Base-by-base conservation (phyloP, 2,329 filamentous ascomycete genomes). In the Colletotrichum lentis region DNA sequence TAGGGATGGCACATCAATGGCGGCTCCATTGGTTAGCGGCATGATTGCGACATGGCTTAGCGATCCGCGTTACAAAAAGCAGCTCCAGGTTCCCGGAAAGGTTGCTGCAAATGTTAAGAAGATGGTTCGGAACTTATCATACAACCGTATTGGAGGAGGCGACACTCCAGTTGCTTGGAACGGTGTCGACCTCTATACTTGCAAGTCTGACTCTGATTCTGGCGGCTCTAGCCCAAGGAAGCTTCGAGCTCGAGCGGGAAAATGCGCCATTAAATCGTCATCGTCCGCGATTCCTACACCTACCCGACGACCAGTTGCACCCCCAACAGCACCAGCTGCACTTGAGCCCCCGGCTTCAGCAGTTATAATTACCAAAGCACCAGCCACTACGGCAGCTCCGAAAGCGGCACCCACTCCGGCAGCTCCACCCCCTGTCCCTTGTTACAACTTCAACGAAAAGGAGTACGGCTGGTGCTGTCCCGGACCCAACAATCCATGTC, bases 391-490 rank as follows among this genome's bases (percentile, higher is more conserved):
- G n/a, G n/a, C n/a, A n/a, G n/a, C n/a, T 44, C 44, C 47, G 0
- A 27, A 18, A 20, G 16, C 43, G 10, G 3, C 43, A 46, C 18
- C 43, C 1, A 1, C 18, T 10, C 47, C 47, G 2, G 3, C 24
- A 12, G 20, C 44, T 22, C 44, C 3, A 3, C 12, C 22, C 24
- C 47, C 47, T 1, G 14, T 61, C 8, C 46, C 58, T n/a, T 61
- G 58, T 24, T 60, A 60, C 12, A 60, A 60, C 46, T 60, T 60
- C 1, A 31, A 60, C 22, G 8, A 43, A 0, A 43, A 53, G 1
- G 47, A 37, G 0, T 53, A 61, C 4, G 58, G 58, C 10, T 61
- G 44, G 12, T 61, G 47, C 46, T 62, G 59, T 4, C 39, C 59
- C 1, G 37, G n/a, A 0, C 39, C 11, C 0, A 22, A 22, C 2